Evolutionary conservation across 306 rosid species (phyloP), one percentile per base, ranked within the genome.

Genomic region (Cicer bijugum): DNA sequence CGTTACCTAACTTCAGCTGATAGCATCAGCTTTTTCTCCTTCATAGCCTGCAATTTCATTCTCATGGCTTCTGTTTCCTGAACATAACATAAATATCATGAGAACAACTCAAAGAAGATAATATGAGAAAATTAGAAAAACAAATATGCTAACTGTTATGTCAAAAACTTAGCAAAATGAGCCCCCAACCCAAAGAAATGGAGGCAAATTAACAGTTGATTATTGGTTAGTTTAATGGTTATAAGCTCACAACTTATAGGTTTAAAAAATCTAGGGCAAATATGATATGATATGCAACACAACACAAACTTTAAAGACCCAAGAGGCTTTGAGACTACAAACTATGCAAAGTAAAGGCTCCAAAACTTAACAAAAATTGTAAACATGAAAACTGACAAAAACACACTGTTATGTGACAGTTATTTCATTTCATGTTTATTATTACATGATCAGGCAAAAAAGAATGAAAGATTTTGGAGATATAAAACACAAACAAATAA

Each of bases 1-100:
- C 20, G 38, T 78, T 88, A 95, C 99, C 96, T 66, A 72, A 95
- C 97, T 87, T 95, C 99, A n/a, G 86, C 84, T 6, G 82, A 68
- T 14, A 95, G 86, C 14, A 73, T 82, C 82, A 83, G 28, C 86
- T 75, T 91, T 65, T 86, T 92, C 78, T 84, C 87, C 69, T 89
- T 83, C 75, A 83, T 80, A 57, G 77, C 77, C 72, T 81, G 82
- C 81, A 92, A 70, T 83, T 85, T 92, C 78, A 75, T 85, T 83
- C 84, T 89, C 88, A 51, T 81, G 82, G 75, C 79, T 33, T 84
- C 91, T 9, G 93, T 78, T 71, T 92, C 97, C 99, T 95, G 85
- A 78, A 76, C 71, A 65, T 47, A 8, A 17, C 20, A 47, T 38
- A 68, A 60, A 74, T 38, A 64, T 10, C 58, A 79, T 74, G 33